Conservation (phyloP, 1,284 basidiomycete species). For the Hymenochaete sp. region DNA sequence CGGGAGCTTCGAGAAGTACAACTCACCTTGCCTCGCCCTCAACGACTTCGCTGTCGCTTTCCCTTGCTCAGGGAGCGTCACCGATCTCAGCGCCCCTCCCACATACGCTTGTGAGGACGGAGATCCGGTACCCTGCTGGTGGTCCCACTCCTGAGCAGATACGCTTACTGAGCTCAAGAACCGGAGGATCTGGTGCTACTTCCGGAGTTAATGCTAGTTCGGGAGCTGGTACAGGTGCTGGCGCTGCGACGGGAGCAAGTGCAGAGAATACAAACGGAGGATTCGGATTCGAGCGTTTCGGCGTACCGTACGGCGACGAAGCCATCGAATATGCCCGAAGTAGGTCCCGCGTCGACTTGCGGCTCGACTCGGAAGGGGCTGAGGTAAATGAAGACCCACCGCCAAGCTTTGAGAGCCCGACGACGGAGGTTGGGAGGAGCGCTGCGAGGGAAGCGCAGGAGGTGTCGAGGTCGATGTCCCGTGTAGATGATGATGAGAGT, state of each 20-base stretch:
- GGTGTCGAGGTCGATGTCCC: neutral
- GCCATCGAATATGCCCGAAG: constrained; percentile 8
- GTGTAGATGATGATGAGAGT: constrained; percentile 2
- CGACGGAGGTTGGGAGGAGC: constrained; percentile 1
- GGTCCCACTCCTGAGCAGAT: constrained; percentile 48
- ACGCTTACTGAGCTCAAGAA: constrained; percentile 38
- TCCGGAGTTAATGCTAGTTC: neutral
- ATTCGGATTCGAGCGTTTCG: constrained; percentile 38
- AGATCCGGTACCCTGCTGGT: constrained; percentile 38
- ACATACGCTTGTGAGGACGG: constrained; percentile 41
- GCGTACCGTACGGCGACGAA: constrained; percentile 41
- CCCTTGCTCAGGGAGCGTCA: constrained; percentile 1
- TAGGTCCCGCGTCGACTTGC: constrained; percentile 7
- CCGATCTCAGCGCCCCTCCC: constrained; percentile 41
- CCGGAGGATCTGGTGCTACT: constrained; percentile 34
- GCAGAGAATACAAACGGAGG: too few relatives aligned
- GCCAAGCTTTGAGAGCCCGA: constrained; percentile 17
- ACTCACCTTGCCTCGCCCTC: constrained; percentile 32
- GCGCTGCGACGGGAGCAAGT: neutral
- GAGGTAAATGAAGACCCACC: too few relatives aligned
- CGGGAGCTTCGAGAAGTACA: constrained; percentile 14
- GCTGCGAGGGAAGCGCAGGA: neutral
- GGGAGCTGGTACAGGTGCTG: neutral
- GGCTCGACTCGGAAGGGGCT: too few relatives aligned
- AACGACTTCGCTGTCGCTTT: constrained; percentile 32